Percentiles rank a stretch among this genome's conserved stretches.
Evolutionary conservation across 371 early-diverging fungal species (phyloP).

Genomic region (Phascolomyces articulosus): DNA sequence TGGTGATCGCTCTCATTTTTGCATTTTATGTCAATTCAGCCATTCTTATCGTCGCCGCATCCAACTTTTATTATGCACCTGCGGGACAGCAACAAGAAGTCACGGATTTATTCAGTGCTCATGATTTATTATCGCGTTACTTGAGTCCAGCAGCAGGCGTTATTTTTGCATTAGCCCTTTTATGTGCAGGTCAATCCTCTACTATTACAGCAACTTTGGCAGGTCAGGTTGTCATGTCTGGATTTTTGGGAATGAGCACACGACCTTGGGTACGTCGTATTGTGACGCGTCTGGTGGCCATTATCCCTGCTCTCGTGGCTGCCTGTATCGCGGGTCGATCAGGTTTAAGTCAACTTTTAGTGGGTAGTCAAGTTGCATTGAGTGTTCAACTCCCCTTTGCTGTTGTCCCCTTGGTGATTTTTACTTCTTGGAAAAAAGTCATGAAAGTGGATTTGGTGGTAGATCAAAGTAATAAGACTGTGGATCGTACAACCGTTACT

Average conservation of each 20-base stretch:
- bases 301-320: conserved; percentile 77
- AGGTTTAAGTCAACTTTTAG: conserved; percentile 68
- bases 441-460: conserved; percentile 53
- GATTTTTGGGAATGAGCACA: conserved; percentile 74
- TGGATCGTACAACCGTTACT: conserved; percentile 6
- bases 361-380: conserved; percentile 80
- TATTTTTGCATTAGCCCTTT: conserved; percentile 78
- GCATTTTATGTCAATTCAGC: conserved; percentile 82
- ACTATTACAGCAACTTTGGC: conserved; percentile 88
- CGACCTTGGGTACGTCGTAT: conserved; percentile 76
- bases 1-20: conserved; percentile 69
- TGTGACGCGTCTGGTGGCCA: conserved; percentile 71
- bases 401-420: conserved; percentile 75
- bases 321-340: conserved; percentile 66
- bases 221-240: conserved; percentile 86
- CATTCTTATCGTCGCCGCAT: conserved; percentile 79
- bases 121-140: conserved; percentile 56
- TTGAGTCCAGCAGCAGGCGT: conserved; percentile 70
- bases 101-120: conserved; percentile 70
- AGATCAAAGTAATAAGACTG: conserved; percentile 8
- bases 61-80: conserved; percentile 71
- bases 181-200: conserved; percentile 79
- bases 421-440: conserved; percentile 58
- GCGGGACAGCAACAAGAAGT: conserved; percentile 29
- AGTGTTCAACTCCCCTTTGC: conserved; percentile 83